A percentile compares a stretch with the other conserved stretches of the same genome.
Conservation (phyloP, 169 alveolate genomes). For the Plasmodium fragile region DNA sequence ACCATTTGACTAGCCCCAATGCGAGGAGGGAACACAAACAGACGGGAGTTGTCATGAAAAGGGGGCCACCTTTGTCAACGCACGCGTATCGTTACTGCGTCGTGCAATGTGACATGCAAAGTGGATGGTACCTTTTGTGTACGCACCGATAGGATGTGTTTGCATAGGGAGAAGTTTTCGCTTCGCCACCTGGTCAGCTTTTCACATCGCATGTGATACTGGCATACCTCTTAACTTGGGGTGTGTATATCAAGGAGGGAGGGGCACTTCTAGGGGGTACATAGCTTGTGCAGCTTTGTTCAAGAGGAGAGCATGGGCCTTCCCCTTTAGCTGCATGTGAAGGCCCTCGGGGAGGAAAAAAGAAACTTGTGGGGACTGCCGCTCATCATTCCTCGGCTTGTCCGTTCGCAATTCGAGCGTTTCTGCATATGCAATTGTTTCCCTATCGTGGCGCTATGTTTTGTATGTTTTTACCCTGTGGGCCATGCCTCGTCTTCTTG, state of each 20-base stretch:
- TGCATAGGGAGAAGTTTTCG: no score
- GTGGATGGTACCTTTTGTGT: no score
- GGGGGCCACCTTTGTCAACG: no score
- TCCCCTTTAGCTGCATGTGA: neutral
- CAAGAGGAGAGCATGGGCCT: neutral
- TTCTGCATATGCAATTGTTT: no score
- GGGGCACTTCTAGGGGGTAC: neutral
- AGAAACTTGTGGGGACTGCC: neutral
- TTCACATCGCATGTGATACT: neutral
- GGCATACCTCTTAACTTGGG: neutral
- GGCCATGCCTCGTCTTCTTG: neutral
- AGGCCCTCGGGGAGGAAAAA: neutral
- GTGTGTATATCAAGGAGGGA: neutral
- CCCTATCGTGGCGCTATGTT: neutral
- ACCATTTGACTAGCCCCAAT: neutral
- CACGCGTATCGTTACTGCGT: no score
- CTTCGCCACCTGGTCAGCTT: neutral
- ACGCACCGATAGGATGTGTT: no score
- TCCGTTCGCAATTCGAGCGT: neutral
- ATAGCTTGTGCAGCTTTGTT: neutral
- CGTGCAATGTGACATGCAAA: no score
- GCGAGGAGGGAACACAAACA: neutral
- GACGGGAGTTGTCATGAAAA: neutral
- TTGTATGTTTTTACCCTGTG: neutral
- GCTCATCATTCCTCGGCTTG: neutral